Evolutionary conservation across 495 filamentous ascomycete species (phyloP).

Genomic region (Thozetella sp.): DNA sequence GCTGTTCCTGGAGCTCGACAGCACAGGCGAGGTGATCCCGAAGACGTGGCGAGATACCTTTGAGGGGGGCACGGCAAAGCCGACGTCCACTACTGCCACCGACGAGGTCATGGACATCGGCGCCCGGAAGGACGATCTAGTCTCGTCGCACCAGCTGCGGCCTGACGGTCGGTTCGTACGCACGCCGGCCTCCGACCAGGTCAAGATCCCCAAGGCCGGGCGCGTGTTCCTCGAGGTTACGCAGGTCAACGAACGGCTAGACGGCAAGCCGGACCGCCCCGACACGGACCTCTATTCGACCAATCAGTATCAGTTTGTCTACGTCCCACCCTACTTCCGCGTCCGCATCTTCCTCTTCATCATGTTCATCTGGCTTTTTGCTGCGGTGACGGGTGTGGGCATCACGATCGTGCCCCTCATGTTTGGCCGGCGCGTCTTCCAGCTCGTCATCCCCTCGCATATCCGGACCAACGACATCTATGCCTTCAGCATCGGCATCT

Average conservation of each 20-base stretch:
- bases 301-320: conserved; percentile 76
- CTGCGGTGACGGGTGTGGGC: conserved; percentile 86
- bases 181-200: conserved; percentile 88
- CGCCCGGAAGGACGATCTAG: conserved; percentile 38
- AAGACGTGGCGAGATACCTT: conserved; percentile 44
- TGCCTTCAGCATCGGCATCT: conserved; percentile 87
- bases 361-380: conserved; percentile 89
- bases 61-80: conserved; percentile 33
- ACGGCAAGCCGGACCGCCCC: conserved; percentile 48
- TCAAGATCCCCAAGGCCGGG: conserved; percentile 85
- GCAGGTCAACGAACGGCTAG: conserved; percentile 65
- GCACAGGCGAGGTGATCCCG: conserved; percentile 25
- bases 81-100: conserved; percentile 14
- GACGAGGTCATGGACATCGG: conserved; percentile 22
- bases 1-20: conserved; percentile 36
- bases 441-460: conserved; percentile 62
- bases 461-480: conserved; percentile 91
- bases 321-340: conserved; percentile 86
- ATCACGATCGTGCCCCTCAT: conserved; percentile 84
- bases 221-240: conserved; percentile 81
- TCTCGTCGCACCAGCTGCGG: conserved; percentile 36
- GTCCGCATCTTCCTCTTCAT: conserved; percentile 83
- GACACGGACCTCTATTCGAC: conserved; percentile 72
- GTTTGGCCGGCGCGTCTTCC: conserved; percentile 78
- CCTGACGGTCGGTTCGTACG: conserved; percentile 85